These are phyloP conservation scores for Naganishia kalamii DNA, from an alignment of 768 basidiomycete species.

Conservation along the genomic window DNA sequence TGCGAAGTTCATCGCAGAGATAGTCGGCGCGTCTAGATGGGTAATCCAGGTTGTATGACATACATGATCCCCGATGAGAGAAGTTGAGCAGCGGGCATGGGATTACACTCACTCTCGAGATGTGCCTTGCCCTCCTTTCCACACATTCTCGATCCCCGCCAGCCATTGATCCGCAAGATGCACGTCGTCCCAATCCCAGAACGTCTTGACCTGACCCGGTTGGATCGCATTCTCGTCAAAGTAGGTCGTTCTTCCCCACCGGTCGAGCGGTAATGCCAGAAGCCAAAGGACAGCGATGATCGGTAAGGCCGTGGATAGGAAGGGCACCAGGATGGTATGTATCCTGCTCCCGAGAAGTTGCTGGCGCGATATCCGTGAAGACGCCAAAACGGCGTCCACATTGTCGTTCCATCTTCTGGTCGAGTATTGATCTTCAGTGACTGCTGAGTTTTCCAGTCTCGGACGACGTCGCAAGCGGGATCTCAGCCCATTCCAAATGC, in stretches of 20 bases:
- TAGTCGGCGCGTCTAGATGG: background rate
- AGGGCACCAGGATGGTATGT: background rate
- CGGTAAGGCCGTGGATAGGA: constrained; percentile 51
- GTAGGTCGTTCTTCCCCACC: constrained; percentile 64
- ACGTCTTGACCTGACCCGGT: constrained; percentile 82
- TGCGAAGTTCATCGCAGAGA: background rate
- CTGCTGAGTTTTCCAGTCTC: background rate
- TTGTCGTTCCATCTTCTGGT: background rate
- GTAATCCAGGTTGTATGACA: too few species aligned
- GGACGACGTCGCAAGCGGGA: background rate
- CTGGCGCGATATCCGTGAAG: background rate
- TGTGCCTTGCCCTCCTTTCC: constrained; percentile 57
- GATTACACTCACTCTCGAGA: constrained; percentile 60
- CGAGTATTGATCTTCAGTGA: background rate
- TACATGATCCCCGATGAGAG: too few species aligned
- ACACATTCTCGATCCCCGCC: constrained; percentile 59
- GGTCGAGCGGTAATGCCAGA: constrained; percentile 62
- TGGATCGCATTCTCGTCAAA: constrained; percentile 95
- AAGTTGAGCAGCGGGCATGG: too few species aligned
- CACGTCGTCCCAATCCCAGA: constrained; percentile 89
- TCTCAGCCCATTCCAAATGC: too few species aligned
- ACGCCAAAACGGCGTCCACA: background rate
- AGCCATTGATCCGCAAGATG: constrained; percentile 77
- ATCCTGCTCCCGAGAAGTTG: background rate
- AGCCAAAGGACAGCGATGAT: constrained; percentile 74